These are phyloP conservation scores for Aspergillus indologenus DNA, from an alignment of 495 filamentous ascomycete species.

Conservation along the genomic window DNA sequence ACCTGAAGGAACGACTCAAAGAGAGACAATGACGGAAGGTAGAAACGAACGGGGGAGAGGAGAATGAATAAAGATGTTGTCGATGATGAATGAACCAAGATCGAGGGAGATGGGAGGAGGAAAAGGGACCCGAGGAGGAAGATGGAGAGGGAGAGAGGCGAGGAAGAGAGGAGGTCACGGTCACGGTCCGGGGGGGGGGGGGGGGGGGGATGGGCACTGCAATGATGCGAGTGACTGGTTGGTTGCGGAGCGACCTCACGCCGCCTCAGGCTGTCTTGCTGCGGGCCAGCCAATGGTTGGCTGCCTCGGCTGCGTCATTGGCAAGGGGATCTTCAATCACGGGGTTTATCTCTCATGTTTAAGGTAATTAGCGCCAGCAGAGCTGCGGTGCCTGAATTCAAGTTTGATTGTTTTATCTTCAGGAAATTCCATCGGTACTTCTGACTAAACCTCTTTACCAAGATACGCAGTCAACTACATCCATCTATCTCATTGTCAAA, in stretches of 20 bases:
- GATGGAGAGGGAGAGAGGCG: slow-evolving; percentile 7
- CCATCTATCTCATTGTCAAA: no score
- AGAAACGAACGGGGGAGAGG: slow-evolving; percentile 10
- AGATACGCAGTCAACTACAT: no score
- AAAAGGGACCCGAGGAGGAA: slow-evolving; percentile 15
- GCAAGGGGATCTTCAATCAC: slow-evolving; percentile 18
- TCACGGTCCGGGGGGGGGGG: slow-evolving; percentile 6
- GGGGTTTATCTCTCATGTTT: not conserved
- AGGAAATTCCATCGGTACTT: not conserved
- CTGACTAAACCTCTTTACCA: no score
- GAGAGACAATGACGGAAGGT: slow-evolving; percentile 7
- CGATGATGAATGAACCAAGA: slow-evolving; percentile 17
- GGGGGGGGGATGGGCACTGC: not conserved
- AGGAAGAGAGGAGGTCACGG: slow-evolving; percentile 13
- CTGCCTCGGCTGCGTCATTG: slow-evolving; percentile 22
- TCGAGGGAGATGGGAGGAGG: slow-evolving; percentile 12
- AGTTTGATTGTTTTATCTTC: not conserved
- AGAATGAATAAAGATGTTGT: slow-evolving; percentile 23
- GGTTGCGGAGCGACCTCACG: slow-evolving; percentile 27
- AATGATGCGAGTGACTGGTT: slow-evolving; percentile 19
- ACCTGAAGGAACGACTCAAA: slow-evolving; percentile 10
- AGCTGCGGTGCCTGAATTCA: slow-evolving; percentile 7
- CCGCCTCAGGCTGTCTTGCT: not conserved
- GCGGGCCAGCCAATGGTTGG: slow-evolving; percentile 21
- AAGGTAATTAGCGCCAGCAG: not conserved